These are phyloP conservation scores for Fusarium nanum DNA, from an alignment of 2,329 filamentous ascomycete species.

Conservation along the genomic window DNA sequence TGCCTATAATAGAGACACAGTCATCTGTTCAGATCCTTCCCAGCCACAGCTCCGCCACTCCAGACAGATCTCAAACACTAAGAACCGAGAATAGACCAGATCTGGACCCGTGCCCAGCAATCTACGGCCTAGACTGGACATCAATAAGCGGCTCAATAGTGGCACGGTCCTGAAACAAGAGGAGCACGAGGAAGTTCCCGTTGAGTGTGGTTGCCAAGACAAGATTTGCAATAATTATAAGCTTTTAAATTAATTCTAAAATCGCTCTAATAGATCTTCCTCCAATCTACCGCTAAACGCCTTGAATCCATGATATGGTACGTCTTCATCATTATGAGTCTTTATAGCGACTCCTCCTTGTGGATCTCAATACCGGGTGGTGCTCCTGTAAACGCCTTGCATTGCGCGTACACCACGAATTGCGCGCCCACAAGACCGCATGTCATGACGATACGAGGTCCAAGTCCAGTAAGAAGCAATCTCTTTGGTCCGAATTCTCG, in stretches of 20 bases:
- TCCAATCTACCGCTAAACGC: conserved; percentile 24
- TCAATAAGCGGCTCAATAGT: conserved; percentile 36
- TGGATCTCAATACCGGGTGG: conserved; percentile 65
- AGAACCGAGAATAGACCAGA: conserved; percentile 15
- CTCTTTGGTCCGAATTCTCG: conserved; percentile 63
- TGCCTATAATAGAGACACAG: neutral
- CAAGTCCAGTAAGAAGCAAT: conserved; percentile 60
- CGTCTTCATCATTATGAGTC: neutral
- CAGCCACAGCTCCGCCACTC: conserved; percentile 27
- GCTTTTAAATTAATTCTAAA: conserved; percentile 16
- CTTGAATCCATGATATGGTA: neutral
- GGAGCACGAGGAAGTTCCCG: neutral
- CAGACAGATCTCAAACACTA: conserved; percentile 18
- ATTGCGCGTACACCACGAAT: conserved; percentile 67
- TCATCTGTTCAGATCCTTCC: neutral
- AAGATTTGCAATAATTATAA: neutral
- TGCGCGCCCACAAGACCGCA: conserved; percentile 64
- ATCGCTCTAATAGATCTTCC: conserved; percentile 17
- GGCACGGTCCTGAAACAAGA: conserved; percentile 20
- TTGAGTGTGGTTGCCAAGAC: conserved; percentile 2
- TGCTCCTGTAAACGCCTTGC: conserved; percentile 64
- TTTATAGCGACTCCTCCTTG: conserved; percentile 55
- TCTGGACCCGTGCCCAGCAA: conserved; percentile 12
- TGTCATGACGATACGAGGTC: conserved; percentile 65
- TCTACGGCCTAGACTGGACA: conserved; percentile 5